Evolutionary conservation across 164 flowering plant species (phyloP).

Genomic region (Umbilicus rupestris): DNA sequence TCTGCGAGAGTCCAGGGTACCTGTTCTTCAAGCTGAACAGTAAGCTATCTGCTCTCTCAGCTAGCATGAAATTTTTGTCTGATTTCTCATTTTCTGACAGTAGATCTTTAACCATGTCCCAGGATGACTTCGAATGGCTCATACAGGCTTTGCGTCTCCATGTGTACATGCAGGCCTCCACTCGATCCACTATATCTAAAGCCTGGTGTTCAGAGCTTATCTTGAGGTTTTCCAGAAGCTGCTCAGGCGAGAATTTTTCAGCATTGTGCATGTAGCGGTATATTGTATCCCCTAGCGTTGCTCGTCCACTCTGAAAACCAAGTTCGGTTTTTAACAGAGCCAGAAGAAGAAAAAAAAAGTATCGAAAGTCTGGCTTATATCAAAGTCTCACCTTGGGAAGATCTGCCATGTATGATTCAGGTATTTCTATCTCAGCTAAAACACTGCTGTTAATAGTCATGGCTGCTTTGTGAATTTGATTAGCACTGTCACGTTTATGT

Average conservation of each 20-base stretch:
- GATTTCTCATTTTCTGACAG: conserved; percentile 53
- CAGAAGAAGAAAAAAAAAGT: background rate
- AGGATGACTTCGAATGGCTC: conserved; percentile 60
- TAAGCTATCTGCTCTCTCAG: conserved; percentile 70
- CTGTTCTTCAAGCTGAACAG: conserved; percentile 71
- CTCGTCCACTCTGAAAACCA: conserved; percentile 61
- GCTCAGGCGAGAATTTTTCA: conserved; percentile 64
- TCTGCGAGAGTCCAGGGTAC: conserved; percentile 83
- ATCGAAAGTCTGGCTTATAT: background rate
- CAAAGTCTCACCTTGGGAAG: conserved; percentile 73
- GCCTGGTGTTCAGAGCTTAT: conserved; percentile 89
- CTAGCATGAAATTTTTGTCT: conserved; percentile 61
- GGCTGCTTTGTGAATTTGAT: conserved; percentile 93
- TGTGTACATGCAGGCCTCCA: conserved; percentile 85
- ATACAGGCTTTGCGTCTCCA: conserved; percentile 83
- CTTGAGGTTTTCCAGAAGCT: conserved; percentile 54
- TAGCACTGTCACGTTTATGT: conserved; percentile 67
- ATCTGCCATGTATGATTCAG: conserved; percentile 62
- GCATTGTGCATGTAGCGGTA: conserved; percentile 48
- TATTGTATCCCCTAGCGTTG: conserved; percentile 68
- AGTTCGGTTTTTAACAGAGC: background rate
- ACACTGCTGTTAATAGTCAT: conserved; percentile 70
- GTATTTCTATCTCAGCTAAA: conserved; percentile 84
- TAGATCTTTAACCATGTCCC: conserved; percentile 74
- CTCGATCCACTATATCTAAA: conserved; percentile 73